A percentile compares a stretch with the other conserved stretches of the same genome.
phyloP scores from a whole-genome alignment of 257 asterid species.

The Orobanche coerulescens region DNA sequence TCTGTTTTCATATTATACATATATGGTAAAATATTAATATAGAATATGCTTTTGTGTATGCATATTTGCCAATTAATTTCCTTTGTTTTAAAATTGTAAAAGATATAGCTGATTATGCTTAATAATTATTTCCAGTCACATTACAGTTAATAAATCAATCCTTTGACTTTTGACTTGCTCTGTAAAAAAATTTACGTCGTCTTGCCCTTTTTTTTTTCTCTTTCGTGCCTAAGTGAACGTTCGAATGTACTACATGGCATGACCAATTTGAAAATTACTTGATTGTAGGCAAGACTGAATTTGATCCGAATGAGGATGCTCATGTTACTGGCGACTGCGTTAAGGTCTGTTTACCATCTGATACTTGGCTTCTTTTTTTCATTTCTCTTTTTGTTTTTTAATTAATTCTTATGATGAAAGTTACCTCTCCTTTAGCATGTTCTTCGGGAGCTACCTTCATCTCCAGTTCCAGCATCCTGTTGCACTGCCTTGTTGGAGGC shows the following conservation, averaged over 20 bases:
- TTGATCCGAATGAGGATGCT: constrained; percentile 81
- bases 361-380: constrained; percentile 9
- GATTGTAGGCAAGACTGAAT: constrained; percentile 67
- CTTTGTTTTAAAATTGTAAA: too few species aligned
- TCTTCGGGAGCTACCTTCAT: constrained; percentile 97
- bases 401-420: constrained; percentile 11
- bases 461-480: constrained; percentile 99
- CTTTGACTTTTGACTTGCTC: too few species aligned
- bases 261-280: constrained; percentile 23
- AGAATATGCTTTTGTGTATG: neutral
- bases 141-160: too few species aligned
- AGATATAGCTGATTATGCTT: too few species aligned
- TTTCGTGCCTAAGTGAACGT: neutral
- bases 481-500: constrained; percentile 95
- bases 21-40: neutral
- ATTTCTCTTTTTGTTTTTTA: constrained; percentile 12
- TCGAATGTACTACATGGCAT: neutral
- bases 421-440: constrained; percentile 61
- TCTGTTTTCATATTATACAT: neutral
- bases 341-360: constrained; percentile 50
- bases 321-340: constrained; percentile 96
- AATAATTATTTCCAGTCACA: too few species aligned
- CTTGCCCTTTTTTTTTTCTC: neutral
- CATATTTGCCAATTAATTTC: neutral
- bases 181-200: neutral